Base-by-base conservation (phyloP, 2,329 filamentous ascomycete species). In the Fusarium pilosicola region DNA sequence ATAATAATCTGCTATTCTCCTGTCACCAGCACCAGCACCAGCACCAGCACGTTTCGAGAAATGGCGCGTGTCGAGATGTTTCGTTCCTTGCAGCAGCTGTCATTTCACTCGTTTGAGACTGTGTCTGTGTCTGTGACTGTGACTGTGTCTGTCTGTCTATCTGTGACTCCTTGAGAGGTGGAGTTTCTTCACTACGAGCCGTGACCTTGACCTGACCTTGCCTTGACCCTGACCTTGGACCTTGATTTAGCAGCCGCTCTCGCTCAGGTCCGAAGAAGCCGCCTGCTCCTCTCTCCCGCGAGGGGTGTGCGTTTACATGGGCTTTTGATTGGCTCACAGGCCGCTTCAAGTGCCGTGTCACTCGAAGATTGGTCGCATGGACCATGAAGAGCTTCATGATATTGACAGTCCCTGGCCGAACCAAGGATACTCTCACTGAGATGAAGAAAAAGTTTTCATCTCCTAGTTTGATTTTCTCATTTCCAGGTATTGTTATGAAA, bases 21-120 rank as follows among this genome's bases (percentile, higher is more conserved):
- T 59, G 49, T 38, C 62, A 73, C 48, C 64, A 66, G 38, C 64
- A 28, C 51, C 62, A 64, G 36, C 60, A 72, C 42, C 62, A 65
- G 64, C 74, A 72, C 42, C 62, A 65, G 62, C 74, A 74, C 66
- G 74, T 76, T 76, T 76, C 69, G 65, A 70, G 51, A 63, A 45
- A 42, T 58, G 48, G 62, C 54, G 62, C 62, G 59, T 74, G 67
- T 41, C 52, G 24, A 45, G 32, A 54, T n/a, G 62, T 68, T 71
- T 66, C 51, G 59, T 75, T 62, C 67, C 70, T 74, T 64, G 59
- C 70, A 74, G 58, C 24, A 65, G 46, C 34, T 63, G 44, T 61
- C 38, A 41, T 61, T 36, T 61, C 59, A 59, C 45, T 65, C 68
- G 65, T 65, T 70, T 70, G 58, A 65, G 51, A 45, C 62, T 54